Percentiles rank a stretch among this genome's conserved stretches.
Conservation (phyloP, 108 stramenopile species). For the Chaetoceros muelleri region DNA sequence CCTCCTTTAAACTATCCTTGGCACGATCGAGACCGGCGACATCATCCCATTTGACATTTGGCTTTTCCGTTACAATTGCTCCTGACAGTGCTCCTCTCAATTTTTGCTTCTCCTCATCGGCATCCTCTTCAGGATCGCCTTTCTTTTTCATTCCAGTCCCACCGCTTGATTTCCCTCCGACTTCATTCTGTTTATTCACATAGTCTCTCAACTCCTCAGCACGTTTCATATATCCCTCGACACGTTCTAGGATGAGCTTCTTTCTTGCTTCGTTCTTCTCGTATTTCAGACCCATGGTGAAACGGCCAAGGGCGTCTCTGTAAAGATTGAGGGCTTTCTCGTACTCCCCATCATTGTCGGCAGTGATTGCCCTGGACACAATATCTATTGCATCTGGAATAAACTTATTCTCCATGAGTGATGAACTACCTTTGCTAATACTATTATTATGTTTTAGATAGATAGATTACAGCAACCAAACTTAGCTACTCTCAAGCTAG, state of each 20-base stretch:
- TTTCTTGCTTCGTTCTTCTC: slow-evolving; percentile 93
- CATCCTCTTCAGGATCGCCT: slow-evolving; percentile 45
- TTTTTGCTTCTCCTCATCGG: slow-evolving; percentile 70
- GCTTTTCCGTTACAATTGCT: slow-evolving; percentile 90
- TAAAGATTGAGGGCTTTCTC: slow-evolving; percentile 81
- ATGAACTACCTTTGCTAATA: too few relatives aligned
- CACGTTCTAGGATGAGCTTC: slow-evolving; percentile 82
- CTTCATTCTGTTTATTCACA: slow-evolving; percentile 63
- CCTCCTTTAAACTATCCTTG: slow-evolving; percentile 94
- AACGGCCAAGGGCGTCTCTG: slow-evolving; percentile 74
- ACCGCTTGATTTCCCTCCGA: slow-evolving; percentile 41
- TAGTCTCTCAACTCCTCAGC: slow-evolving; percentile 93
- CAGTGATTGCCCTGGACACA: slow-evolving; percentile 73
- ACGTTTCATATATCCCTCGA: slow-evolving; percentile 98
- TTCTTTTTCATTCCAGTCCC: slow-evolving; percentile 38
- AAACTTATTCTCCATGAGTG: slow-evolving; percentile 75
- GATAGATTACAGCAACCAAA: too few relatives aligned
- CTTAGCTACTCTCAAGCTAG: too few relatives aligned
- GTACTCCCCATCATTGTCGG: slow-evolving; percentile 86
- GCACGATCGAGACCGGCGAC: slow-evolving; percentile 95
- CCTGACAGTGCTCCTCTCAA: slow-evolving; percentile 67
- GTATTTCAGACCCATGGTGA: slow-evolving; percentile 95
- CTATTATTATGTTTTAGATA: too few relatives aligned
- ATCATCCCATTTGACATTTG: slow-evolving; percentile 96
- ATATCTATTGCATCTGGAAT: slow-evolving; percentile 87